Percentiles rank a stretch among this genome's conserved stretches.
Conservation (phyloP, 352 stramenopile species). For the Plasmopara halstedii region DNA sequence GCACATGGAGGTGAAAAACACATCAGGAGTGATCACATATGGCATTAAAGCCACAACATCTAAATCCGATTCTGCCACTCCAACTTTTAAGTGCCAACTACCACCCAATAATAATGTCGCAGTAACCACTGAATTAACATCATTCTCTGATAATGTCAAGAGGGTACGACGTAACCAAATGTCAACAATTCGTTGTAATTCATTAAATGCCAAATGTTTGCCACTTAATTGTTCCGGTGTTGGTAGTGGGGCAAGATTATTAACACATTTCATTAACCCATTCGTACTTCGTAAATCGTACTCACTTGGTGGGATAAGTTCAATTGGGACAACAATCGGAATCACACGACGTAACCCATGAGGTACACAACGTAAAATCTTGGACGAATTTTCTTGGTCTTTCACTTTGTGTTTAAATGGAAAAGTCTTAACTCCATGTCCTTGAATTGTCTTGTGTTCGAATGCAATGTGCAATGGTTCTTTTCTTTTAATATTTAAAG, state of each 20-base stretch:
- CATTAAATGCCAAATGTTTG: slow-evolving; percentile 75
- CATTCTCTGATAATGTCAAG: slow-evolving; percentile 4
- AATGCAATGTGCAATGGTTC: slow-evolving; percentile 18
- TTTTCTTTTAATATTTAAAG: slow-evolving; percentile 9
- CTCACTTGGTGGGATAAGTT: slow-evolving; percentile 50
- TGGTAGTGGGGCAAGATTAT: slow-evolving; percentile 49
- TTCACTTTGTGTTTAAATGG: slow-evolving; percentile 7
- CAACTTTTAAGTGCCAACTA: slow-evolving; percentile 79
- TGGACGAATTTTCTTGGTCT: slow-evolving; percentile 6
- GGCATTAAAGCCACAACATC: slow-evolving; percentile 74
- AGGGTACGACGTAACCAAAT: slow-evolving; percentile 55
- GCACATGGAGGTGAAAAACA: slow-evolving; percentile 64
- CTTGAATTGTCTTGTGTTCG: slow-evolving; percentile 5
- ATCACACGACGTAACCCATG: slow-evolving; percentile 27
- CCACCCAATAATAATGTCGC: slow-evolving; percentile 66
- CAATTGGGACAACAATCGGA: slow-evolving; percentile 46
- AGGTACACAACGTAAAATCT: slow-evolving; percentile 1
- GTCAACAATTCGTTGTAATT: slow-evolving; percentile 65
- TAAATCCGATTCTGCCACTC: slow-evolving; percentile 62
- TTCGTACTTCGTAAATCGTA: slow-evolving; percentile 80
- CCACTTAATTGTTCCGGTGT: slow-evolving; percentile 46
- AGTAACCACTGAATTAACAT: slow-evolving; percentile 20
- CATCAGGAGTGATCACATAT: slow-evolving; percentile 41
- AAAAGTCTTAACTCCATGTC: slow-evolving; percentile 6
- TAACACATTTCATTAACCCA: slow-evolving; percentile 74